Evolutionary conservation across 371 early-diverging fungal species (phyloP), one percentile per base, ranked within the genome.

Genomic region (Saksenaea vasiformis): DNA sequence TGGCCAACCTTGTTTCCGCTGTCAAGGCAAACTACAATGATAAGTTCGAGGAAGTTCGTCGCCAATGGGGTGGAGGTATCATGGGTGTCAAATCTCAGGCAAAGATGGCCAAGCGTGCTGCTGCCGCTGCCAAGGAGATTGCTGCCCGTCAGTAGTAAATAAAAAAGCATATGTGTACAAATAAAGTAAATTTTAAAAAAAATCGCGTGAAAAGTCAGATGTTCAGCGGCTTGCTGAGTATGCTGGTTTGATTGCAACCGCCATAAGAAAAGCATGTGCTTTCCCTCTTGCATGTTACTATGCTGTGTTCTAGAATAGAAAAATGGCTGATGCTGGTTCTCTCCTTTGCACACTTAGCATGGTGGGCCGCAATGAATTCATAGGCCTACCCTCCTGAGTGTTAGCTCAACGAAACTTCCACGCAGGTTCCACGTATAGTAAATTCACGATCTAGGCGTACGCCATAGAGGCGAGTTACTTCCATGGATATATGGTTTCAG

Each of bases 21-120:
- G 86, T 95, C 89, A 95, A 97, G 90, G 79, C 89, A 79, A 95
- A 95, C 92, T 92, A 84, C 75, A 89, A 87, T 79, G 95, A 95
- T 80, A 97, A 96, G 90, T 85, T 82, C 80, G 98, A 96, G 67
- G 90, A 97, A 66, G 77, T 76, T 83, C 93, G 97, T 74, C 89
- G 88, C 73, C 79, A 83, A 66, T 98, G 98, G 99, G 98, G 98
- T 88, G 98, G 97, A 80, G 97, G 96, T 79, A 84, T 97, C 82
- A 95, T 94, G 93, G 96, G 97, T 72, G 75, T 77, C 85, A 96
- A 95, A 90, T 93, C 95, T 76, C 84, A 90, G 70, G 91, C 90
- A 73, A 86, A 83, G 82, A 88, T 86, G 71, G 78, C 85, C 73
- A 93, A 93, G 91, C 89, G 91, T 71, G 86, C 85, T 65, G 87